Percentiles rank a stretch among this genome's conserved stretches.
These are phyloP conservation scores for Euphorbia celastroides DNA, from an alignment of 441 rosid species.

Conservation along the genomic window DNA sequence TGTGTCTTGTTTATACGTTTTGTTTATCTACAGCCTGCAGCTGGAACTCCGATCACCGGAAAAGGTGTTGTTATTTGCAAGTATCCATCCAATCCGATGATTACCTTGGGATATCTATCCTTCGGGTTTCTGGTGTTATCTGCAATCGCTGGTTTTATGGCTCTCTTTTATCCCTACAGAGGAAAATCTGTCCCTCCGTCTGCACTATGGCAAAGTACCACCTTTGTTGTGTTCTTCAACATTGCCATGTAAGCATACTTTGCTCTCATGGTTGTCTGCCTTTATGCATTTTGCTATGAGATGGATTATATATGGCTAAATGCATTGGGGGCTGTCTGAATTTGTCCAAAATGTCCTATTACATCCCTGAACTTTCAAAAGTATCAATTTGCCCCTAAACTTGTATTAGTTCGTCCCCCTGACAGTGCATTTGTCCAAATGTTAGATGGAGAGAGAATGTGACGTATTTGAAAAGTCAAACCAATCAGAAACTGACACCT, in stretches of 20 bases:
- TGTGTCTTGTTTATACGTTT: neutral
- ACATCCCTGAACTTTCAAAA: too few species aligned
- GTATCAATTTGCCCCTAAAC: too few species aligned
- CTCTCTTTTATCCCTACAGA: slow-evolving; percentile 81
- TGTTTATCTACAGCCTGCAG: slow-evolving; percentile 49
- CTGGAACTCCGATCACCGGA: slow-evolving; percentile 64
- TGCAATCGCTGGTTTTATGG: slow-evolving; percentile 48
- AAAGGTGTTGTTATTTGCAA: slow-evolving; percentile 80
- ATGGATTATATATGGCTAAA: neutral
- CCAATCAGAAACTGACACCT: too few species aligned
- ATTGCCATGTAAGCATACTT: slow-evolving; percentile 64
- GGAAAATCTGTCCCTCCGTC: slow-evolving; percentile 77
- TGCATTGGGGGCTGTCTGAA: too few species aligned
- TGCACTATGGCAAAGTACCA: slow-evolving; percentile 54
- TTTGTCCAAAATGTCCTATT: too few species aligned
- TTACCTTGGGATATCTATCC: slow-evolving; percentile 64
- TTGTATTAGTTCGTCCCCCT: too few species aligned
- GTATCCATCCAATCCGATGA: slow-evolving; percentile 78
- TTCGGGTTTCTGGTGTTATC: slow-evolving; percentile 57
- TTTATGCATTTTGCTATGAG: neutral
- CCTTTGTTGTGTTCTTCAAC: slow-evolving; percentile 71
- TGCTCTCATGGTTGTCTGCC: neutral
- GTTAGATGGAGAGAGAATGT: too few species aligned
- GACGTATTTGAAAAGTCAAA: too few species aligned
- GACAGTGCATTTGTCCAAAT: too few species aligned